Conservation (phyloP, 176 grass and related monocot species). For the Oryza glaberrima region DNA sequence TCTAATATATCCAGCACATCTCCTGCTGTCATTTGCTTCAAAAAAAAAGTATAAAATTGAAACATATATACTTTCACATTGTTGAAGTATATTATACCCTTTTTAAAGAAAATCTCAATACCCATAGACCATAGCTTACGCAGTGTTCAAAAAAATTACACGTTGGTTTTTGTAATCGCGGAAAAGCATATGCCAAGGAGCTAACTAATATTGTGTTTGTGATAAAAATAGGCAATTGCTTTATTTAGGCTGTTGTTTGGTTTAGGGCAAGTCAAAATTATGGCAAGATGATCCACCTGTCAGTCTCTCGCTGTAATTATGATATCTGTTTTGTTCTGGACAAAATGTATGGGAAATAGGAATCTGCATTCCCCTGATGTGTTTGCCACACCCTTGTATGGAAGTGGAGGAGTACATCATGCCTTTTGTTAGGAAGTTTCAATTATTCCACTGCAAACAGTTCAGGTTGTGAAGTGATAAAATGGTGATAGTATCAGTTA, state of each 20-base stretch:
- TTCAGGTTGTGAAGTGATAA: too few species aligned
- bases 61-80: neutral
- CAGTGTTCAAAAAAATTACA: neutral
- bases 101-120: neutral
- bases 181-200: neutral
- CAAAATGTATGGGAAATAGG: neutral
- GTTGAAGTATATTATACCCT: neutral
- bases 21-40: too few species aligned
- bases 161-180: neutral
- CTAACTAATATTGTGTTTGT: neutral
- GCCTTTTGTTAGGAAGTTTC: neutral
- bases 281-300: neutral
- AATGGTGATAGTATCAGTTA: too few species aligned
- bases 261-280: neutral
- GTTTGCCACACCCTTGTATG: too few species aligned
- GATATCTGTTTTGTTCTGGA: neutral
- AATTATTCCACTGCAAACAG: neutral
- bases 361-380: too few species aligned
- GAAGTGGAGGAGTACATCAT: too few species aligned
- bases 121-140: neutral
- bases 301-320: neutral
- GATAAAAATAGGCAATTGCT: neutral
- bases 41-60: neutral
- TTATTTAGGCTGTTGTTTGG: neutral
- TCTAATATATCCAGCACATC: too few species aligned